Percentiles rank a stretch among this genome's conserved stretches.
Conservation (phyloP, 345 rosid species). For the Excoecaria agallocha region DNA sequence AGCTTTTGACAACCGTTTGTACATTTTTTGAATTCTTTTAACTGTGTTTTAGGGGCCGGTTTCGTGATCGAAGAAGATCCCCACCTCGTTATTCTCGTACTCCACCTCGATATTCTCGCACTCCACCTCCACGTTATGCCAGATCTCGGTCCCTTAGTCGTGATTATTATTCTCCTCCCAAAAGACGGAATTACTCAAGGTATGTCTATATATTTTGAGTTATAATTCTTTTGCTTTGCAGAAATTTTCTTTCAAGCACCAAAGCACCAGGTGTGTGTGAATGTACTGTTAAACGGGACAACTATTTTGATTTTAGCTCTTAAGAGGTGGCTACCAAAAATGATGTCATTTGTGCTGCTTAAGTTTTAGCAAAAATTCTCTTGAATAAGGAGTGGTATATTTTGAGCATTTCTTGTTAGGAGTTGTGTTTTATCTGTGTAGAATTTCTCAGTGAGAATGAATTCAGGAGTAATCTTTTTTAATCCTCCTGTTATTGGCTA, state of each 20-base stretch:
- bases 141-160: constrained; percentile 49
- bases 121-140: constrained; percentile 72
- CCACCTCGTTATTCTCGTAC: constrained; percentile 30
- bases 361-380: neutral
- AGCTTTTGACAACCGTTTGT: neutral
- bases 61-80: constrained; percentile 30
- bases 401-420: neutral
- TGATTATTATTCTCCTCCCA: constrained; percentile 30
- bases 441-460: neutral
- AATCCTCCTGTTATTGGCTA: neutral
- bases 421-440: neutral
- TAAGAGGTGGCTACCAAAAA: neutral
- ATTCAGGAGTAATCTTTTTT: neutral
- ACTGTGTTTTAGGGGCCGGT: constrained; percentile 16
- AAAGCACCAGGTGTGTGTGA: neutral
- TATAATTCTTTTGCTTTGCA: neutral
- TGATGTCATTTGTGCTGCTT: neutral
- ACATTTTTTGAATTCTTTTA: constrained; percentile 22
- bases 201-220: constrained; percentile 12
- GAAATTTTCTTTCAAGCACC: neutral
- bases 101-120: constrained; percentile 45
- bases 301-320: neutral
- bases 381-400: neutral
- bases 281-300: neutral
- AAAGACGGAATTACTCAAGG: constrained; percentile 46